Evolutionary conservation across 805 yeast species (phyloP), one percentile per base, ranked within the genome.

Genomic region (Candida nonsorbophila): DNA sequence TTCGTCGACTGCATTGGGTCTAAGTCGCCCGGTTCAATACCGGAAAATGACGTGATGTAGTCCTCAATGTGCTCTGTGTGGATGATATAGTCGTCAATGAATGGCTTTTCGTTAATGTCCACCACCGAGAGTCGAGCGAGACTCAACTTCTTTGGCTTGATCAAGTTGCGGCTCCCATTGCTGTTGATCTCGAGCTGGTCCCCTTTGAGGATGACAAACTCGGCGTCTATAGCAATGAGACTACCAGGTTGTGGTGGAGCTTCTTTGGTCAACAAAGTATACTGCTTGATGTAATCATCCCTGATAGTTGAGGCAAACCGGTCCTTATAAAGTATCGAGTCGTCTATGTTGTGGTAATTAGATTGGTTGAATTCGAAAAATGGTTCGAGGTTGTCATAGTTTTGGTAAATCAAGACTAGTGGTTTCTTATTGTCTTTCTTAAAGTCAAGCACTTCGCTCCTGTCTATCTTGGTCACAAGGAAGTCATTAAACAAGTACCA

Each of bases 401-500:
- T 66, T 41, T 82, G 75, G 47, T 86, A 90, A 13, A 82, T 51
- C 10, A 84, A 59, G 16, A 81, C 62, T 11, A 82, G 78, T 1
- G 96, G 95, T 18, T 74, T 74, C 50, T 92, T 92, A 95, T 96
- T 88, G 62, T 79, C 67, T 27, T 69, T 66, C 1, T 77, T 59
- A 27, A 86, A 55, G 48, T 86, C 75, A 27, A 87, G 65, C 0
- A 84, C 97, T 42, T 92, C 97, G 9, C 69, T 71, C 42, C 80
- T 84, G 1, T 79, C 68, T 1, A 92, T 67, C 14, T 77, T 79
- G 43, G 76, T 72, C 10, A 88, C 97, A 40, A 92, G 60, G 55
- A 90, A 92, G 53, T 92, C 97, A 49, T 92, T 92, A 53, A 92
- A 86, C 48, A 92, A 53, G 46, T 69, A 76, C 98, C 98, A 92